phyloP scores from a whole-genome alignment of 2,329 filamentous ascomycete species.

The Zasmidium cellare region DNA sequence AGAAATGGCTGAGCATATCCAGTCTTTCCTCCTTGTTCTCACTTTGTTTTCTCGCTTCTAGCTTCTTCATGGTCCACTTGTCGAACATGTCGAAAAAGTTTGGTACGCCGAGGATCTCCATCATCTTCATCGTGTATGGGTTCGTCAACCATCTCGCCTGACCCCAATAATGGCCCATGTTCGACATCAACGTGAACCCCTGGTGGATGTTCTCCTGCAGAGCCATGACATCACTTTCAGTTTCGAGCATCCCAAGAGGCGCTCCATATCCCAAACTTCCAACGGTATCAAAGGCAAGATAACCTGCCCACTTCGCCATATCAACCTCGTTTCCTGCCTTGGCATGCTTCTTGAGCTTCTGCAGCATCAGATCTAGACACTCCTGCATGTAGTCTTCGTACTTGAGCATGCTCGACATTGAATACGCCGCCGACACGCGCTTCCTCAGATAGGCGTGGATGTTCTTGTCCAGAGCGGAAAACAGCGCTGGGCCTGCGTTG shows the following conservation, averaged over 20 bases:
- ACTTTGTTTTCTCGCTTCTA: constrained; percentile 7
- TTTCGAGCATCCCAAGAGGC: constrained; percentile 18
- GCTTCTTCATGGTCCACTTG: constrained; percentile 11
- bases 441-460: constrained; percentile 10
- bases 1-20: constrained; percentile 21
- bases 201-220: constrained; percentile 9
- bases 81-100: constrained; percentile 10
- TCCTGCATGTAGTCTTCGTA: constrained; percentile 38
- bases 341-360: constrained; percentile 25
- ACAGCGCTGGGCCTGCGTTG: constrained; percentile 30
- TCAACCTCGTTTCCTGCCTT: constrained; percentile 23
- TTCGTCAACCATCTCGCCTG: constrained; percentile 13
- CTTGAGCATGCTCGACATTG: constrained; percentile 34
- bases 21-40: constrained; percentile 7
- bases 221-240: constrained; percentile 11
- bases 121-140: not conserved
- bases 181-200: constrained; percentile 11
- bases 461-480: constrained; percentile 3
- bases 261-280: constrained; percentile 46
- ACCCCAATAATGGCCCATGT: constrained; percentile 15
- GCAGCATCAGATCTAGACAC: constrained; percentile 38
- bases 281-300: constrained; percentile 75
- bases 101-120: not conserved
- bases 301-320: constrained; percentile 16
- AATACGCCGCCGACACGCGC: constrained; percentile 7